Evolutionary conservation across 2,329 filamentous ascomycete genomes (phyloP).

Genomic region (Aspergillus candidus): DNA sequence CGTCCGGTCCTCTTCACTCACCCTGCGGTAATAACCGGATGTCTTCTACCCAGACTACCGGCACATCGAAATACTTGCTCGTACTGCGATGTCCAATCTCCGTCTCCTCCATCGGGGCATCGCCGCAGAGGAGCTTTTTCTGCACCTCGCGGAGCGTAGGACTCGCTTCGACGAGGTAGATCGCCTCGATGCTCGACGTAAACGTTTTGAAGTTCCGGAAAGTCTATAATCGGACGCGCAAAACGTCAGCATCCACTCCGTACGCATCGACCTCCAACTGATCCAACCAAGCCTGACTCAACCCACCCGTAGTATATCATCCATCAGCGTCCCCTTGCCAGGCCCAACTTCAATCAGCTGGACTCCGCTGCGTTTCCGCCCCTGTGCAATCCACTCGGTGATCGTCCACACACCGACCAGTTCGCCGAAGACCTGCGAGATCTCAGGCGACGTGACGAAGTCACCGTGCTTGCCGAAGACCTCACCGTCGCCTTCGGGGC

Average conservation of each 20-base stretch:
- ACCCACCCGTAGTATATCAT: slow-evolving; percentile 82
- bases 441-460: slow-evolving; percentile 95
- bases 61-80: slow-evolving; percentile 66
- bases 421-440: slow-evolving; percentile 95
- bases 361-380: slow-evolving; percentile 63
- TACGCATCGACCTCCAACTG: not conserved
- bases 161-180: slow-evolving; percentile 95
- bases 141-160: slow-evolving; percentile 69
- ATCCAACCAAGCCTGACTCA: not conserved
- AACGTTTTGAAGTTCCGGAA: slow-evolving; percentile 77
- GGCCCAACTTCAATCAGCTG: slow-evolving; percentile 93
- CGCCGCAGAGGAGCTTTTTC: slow-evolving; percentile 73
- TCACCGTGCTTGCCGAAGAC: slow-evolving; percentile 92
- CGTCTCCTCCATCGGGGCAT: slow-evolving; percentile 61
- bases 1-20: slow-evolving; percentile 29
- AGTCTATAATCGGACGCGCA: slow-evolving; percentile 49
- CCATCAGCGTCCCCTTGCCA: slow-evolving; percentile 92
- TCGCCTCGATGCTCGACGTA: slow-evolving; percentile 68
- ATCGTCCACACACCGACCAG: slow-evolving; percentile 91
- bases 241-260: slow-evolving; percentile 3
- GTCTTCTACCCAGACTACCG: slow-evolving; percentile 88
- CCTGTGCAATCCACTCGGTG: slow-evolving; percentile 93
- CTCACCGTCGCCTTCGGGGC: slow-evolving; percentile 62
- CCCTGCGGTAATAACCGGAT: slow-evolving; percentile 72
- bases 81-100: slow-evolving; percentile 67